These are phyloP conservation scores for Penicillium decumbens DNA, from an alignment of 2,329 filamentous ascomycete species.

Conservation along the genomic window DNA sequence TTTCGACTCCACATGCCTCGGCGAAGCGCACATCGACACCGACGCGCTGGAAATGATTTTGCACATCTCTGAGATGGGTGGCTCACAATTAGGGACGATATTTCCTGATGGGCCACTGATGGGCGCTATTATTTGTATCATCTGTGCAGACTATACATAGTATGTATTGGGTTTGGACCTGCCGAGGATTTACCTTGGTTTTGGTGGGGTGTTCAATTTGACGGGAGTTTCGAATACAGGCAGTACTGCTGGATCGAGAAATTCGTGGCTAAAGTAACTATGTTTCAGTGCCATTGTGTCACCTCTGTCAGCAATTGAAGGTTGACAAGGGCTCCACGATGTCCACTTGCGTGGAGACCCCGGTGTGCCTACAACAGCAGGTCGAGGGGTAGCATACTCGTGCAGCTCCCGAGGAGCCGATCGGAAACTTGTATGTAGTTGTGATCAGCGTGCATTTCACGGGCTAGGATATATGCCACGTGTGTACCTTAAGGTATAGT, in stretches of 20 bases:
- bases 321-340: background rate
- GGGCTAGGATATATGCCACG: background rate
- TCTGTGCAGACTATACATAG: background rate
- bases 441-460: background rate
- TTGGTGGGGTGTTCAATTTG: background rate
- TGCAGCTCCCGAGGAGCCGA: slow-evolving; percentile 2
- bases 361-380: slow-evolving; percentile 14
- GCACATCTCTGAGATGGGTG: background rate
- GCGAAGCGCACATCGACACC: background rate
- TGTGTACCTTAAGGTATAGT: background rate
- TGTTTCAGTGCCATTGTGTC: background rate
- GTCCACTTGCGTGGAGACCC: background rate
- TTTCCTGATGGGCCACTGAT: background rate
- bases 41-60: background rate
- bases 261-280: background rate
- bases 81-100: background rate
- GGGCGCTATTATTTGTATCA: background rate
- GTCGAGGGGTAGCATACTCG: slow-evolving; percentile 9
- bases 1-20: background rate
- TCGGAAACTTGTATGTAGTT: background rate
- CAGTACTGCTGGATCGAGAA: background rate
- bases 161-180: background rate
- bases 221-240: background rate
- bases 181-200: background rate
- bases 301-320: background rate